phyloP scores from a whole-genome alignment of 2,329 filamentous ascomycete genomes.

The Fusarium sp. region DNA sequence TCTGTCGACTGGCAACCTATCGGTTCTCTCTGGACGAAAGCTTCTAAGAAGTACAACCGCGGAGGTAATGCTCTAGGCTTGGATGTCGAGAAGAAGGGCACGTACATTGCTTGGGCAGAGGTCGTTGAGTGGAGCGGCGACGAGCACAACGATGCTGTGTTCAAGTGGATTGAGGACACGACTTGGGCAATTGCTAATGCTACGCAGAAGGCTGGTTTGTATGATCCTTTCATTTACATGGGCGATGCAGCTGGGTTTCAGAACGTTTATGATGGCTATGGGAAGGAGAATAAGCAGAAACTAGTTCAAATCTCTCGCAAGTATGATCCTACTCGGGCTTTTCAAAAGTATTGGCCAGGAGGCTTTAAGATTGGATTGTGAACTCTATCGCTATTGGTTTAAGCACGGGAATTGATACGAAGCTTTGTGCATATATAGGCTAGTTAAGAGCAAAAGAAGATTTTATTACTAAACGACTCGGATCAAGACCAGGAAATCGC shows the following conservation, averaged over 20 bases:
- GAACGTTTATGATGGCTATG: conserved; percentile 16
- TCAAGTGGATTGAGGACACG: conserved; percentile 19
- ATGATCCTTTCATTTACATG: conserved; percentile 28
- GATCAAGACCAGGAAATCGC: not conserved
- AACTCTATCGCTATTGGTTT: accelerated
- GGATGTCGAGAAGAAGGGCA: conserved; percentile 19
- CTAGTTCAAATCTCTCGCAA: conserved; percentile 13
- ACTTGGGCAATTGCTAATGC: conserved; percentile 27
- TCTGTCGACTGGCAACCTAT: conserved; percentile 30
- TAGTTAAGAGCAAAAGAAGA: not conserved
- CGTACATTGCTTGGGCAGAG: conserved; percentile 29
- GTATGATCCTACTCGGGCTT: conserved; percentile 14
- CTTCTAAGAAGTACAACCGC: conserved; percentile 12
- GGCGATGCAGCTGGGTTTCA: conserved; percentile 29
- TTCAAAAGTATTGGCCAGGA: conserved; percentile 20
- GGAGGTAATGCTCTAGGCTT: conserved; percentile 16
- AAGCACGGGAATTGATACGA: accelerated
- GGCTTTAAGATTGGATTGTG: conserved; percentile 21
- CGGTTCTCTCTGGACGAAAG: conserved; percentile 7
- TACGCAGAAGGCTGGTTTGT: conserved; percentile 6
- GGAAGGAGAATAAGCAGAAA: conserved; percentile 4
- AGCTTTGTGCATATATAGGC: no score
- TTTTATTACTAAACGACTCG: accelerated
- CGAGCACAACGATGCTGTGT: conserved; percentile 16
- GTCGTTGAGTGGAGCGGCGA: conserved; percentile 29